phyloP scores from a whole-genome alignment of 306 rosid genomes.

The Corylus heterophylla region DNA sequence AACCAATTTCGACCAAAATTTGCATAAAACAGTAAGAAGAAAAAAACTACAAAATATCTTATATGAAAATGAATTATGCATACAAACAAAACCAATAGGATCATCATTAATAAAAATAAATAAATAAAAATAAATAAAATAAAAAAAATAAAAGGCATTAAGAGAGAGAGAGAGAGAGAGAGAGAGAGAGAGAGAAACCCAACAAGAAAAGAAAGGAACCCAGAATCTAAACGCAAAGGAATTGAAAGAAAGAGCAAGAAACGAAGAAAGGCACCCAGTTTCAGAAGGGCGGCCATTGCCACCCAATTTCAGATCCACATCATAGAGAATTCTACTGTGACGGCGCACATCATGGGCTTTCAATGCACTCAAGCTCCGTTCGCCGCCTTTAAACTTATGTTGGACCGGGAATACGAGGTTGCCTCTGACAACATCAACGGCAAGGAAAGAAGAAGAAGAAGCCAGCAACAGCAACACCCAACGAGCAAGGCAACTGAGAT shows the following conservation, averaged over 20 bases:
- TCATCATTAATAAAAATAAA: not conserved
- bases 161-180: not conserved
- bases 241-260: not conserved
- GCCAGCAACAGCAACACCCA: slow-evolving; percentile 24
- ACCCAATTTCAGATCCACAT: slow-evolving; percentile 65
- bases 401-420: slow-evolving; percentile 60
- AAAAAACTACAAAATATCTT: too few relatives aligned
- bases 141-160: not conserved
- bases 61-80: too few relatives aligned
- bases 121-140: not conserved
- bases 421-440: slow-evolving; percentile 18
- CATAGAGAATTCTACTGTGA: slow-evolving; percentile 67
- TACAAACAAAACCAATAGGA: not conserved
- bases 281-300: slow-evolving; percentile 74
- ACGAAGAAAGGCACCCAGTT: slow-evolving; percentile 52
- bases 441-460: slow-evolving; percentile 21
- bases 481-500: slow-evolving; percentile 31
- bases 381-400: slow-evolving; percentile 61
- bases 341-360: slow-evolving; percentile 71
- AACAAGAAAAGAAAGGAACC: not conserved
- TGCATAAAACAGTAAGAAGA: not conserved
- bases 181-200: not conserved
- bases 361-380: slow-evolving; percentile 42
- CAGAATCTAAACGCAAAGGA: not conserved
- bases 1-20: not conserved